Evolutionary conservation across 805 yeast genomes (phyloP), one percentile per base, ranked within the genome.

Genomic region (Candida sithepensis): DNA sequence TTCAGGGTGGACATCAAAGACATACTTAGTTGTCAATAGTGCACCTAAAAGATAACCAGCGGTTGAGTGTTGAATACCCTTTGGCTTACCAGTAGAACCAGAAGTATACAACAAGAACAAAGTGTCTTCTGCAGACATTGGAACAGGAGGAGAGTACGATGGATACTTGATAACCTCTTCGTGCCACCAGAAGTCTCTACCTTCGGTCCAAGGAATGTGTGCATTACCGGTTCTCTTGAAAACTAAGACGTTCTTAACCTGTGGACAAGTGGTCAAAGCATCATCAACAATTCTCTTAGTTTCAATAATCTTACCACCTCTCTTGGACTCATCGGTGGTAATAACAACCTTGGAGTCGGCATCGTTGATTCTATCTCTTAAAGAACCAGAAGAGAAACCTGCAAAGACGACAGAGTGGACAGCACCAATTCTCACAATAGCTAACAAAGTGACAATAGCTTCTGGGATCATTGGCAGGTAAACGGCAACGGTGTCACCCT

Each of bases 381-480:
- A 81, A 21, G 97, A 92, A 42, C 96, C 94, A 32, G 97, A 84
- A 30, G 95, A 84, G 73, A 92, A 92, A 20, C 99, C 99, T 34
- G 98, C 99, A 72, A 92, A 92, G 46, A 92, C 85, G 45, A 94
- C 97, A 16, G 97, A 87, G 70, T 92, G 99, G 45, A 92, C 74
- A 30, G 99, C 99, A 66, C 99, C 99, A 48, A 92, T 72, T 73
- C 99, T 84, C 32, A 83, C 87, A 63, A 90, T 84, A 41, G 99
- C 99, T 63, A 92, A 75, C 79, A 92, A 81, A n/a, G 99, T 86
- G 48, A 94, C 81, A 52, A 94, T 74, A 19, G 97, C 97, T 72
- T 91, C 96, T 43, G 98, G 96, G 52, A 91, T 91, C 99, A 94
- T 92, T 63, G 99, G 99, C 66, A 92, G 73, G 70, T 92, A 92